phyloP scores from a whole-genome alignment of 805 yeast genomes.

The Yamadazyma tumulicola region DNA sequence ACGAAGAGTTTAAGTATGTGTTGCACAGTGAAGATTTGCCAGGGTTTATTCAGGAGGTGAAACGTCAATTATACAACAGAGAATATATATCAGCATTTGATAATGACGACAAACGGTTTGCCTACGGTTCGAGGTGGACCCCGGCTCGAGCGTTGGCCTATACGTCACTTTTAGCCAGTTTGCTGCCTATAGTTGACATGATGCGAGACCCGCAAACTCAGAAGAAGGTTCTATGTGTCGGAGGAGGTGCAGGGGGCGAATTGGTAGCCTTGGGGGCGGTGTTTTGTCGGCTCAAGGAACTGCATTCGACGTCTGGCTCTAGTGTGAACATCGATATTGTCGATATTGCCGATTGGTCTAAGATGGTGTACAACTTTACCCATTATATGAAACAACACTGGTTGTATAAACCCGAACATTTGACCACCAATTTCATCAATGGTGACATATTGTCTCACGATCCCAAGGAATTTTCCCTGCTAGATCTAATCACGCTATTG shows the following conservation, averaged over 20 bases:
- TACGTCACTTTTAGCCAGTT: slow-evolving; percentile 57
- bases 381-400: slow-evolving; percentile 47
- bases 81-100: slow-evolving; percentile 71
- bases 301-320: slow-evolving; percentile 28
- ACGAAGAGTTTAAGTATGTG: slow-evolving; percentile 27
- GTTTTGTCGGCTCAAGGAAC: slow-evolving; percentile 41
- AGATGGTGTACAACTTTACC: slow-evolving; percentile 46
- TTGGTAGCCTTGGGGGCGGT: slow-evolving; percentile 61
- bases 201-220: slow-evolving; percentile 28
- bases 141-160: slow-evolving; percentile 79
- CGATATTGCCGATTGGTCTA: slow-evolving; percentile 79
- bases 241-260: slow-evolving; percentile 92
- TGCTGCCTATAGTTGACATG: slow-evolving; percentile 39
- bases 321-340: slow-evolving; percentile 49
- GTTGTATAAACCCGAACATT: slow-evolving; percentile 39
- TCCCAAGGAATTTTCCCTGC: slow-evolving; percentile 8
- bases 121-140: slow-evolving; percentile 83
- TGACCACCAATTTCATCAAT: slow-evolving; percentile 25
- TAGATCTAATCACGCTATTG: slow-evolving; percentile 62
- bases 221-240: slow-evolving; percentile 56
- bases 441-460: slow-evolving; percentile 27
- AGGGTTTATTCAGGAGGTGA: slow-evolving; percentile 61
- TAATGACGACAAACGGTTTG: slow-evolving; percentile 58
- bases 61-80: slow-evolving; percentile 64
- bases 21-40: slow-evolving; percentile 35